A percentile compares a stretch with the other conserved stretches of the same genome.
Evolutionary conservation across 1,139 yeast species (phyloP).

Genomic region (Yamadazyma oceani): DNA sequence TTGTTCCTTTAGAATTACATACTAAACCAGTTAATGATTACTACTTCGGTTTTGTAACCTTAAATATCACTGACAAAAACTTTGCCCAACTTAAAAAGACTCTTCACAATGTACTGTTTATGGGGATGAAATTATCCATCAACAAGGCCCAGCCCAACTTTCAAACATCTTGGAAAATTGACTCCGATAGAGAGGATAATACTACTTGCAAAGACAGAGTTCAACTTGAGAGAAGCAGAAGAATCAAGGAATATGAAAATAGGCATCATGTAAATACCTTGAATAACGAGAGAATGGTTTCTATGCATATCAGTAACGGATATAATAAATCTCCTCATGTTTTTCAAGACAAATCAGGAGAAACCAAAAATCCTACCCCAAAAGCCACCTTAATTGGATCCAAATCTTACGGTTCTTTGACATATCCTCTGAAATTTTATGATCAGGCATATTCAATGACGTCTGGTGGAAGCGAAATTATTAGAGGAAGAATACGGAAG

Average conservation of each 20-base stretch:
- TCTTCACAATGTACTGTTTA: conserved; percentile 69
- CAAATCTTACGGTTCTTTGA: conserved; percentile 35
- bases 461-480: conserved; percentile 46
- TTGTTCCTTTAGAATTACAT: conserved; percentile 45
- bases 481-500: conserved; percentile 64
- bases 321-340: conserved; percentile 38
- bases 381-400: conserved; percentile 29
- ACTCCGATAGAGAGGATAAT: conserved; percentile 34
- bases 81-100: conserved; percentile 51
- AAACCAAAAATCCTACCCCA: conserved; percentile 39
- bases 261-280: conserved; percentile 27
- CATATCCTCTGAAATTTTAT: conserved; percentile 18
- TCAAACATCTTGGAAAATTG: conserved; percentile 44
- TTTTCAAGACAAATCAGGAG: conserved; percentile 31
- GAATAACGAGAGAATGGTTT: conserved; percentile 16
- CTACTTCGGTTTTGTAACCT: conserved; percentile 66
- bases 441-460: conserved; percentile 14
- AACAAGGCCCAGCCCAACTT: conserved; percentile 43
- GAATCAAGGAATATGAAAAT: conserved; percentile 42
- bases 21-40: conserved; percentile 50
- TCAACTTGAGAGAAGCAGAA: conserved; percentile 36
- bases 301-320: conserved; percentile 23
- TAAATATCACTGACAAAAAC: conserved; percentile 48
- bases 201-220: conserved; percentile 27
- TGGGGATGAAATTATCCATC: conserved; percentile 66